These are phyloP conservation scores for Paramecium octaurelia DNA, from an alignment of 73 alveolate genomes.

Conservation along the genomic window DNA sequence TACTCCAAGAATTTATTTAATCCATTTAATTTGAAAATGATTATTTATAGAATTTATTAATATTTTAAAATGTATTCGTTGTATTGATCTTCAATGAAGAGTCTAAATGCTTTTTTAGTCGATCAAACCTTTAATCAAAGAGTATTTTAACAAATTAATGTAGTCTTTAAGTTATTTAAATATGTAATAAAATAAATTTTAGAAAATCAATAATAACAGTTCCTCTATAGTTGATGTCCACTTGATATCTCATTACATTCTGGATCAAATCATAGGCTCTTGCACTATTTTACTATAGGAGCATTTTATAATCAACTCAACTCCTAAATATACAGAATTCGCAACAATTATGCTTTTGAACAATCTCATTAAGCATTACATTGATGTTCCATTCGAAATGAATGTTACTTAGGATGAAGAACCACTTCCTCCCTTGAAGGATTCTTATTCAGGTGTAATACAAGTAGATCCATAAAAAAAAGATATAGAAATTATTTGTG, in stretches of 20 bases:
- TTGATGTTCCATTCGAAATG: neutral
- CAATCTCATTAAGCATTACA: neutral
- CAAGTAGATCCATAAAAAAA: neutral
- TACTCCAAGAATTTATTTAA: neutral
- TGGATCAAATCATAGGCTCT: neutral
- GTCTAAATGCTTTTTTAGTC: neutral
- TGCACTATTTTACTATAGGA: neutral
- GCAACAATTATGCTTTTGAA: neutral
- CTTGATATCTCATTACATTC: neutral
- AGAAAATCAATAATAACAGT: neutral
- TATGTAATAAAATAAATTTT: neutral
- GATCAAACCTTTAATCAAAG: neutral
- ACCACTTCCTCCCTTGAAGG: neutral
- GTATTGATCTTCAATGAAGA: neutral
- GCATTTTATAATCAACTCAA: neutral
- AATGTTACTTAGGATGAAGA: neutral
- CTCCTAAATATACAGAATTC: neutral
- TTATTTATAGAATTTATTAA: conserved; percentile 47
- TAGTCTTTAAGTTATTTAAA: neutral
- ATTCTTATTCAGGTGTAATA: neutral
- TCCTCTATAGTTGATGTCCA: neutral
- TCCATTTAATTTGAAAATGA: neutral
- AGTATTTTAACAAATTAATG: neutral
- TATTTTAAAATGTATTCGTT: conserved; percentile 73
- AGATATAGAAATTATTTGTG: neutral